phyloP scores from a whole-genome alignment of 768 basidiomycete genomes.

The Boletus rufocinnamomeus region DNA sequence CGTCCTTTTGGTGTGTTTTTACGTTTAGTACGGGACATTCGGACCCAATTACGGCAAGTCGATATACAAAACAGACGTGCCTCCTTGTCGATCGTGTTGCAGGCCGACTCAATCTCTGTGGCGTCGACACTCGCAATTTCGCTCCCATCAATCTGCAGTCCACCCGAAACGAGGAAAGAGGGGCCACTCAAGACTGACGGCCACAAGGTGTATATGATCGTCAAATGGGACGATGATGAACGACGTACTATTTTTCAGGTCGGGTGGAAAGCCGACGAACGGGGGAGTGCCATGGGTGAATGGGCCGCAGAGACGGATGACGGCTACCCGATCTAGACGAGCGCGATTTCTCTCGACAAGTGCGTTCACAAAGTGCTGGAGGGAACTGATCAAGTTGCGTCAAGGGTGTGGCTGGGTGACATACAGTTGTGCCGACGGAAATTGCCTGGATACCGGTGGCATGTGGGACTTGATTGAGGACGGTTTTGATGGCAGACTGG shows the following conservation, averaged over 20 bases:
- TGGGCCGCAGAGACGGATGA: constrained; percentile 62
- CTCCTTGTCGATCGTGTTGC: constrained; percentile 38
- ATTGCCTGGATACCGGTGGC: constrained; percentile 47
- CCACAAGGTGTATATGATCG: background rate
- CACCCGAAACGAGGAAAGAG: constrained; percentile 40
- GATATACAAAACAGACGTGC: constrained; percentile 15
- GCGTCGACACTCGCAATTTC: constrained; percentile 46
- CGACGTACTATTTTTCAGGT: constrained; percentile 33
- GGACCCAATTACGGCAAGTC: background rate
- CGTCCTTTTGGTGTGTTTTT: constrained; percentile 14
- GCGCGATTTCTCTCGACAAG: constrained; percentile 57
- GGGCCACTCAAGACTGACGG: constrained; percentile 31
- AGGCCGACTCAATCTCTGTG: constrained; percentile 48
- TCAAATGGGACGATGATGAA: background rate
- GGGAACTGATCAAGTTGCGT: background rate
- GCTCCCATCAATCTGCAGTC: constrained; percentile 48
- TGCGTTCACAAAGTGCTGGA: constrained; percentile 57
- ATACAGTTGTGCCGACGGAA: constrained; percentile 62
- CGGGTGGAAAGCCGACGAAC: constrained; percentile 51
- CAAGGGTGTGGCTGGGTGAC: background rate
- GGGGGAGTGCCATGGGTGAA: constrained; percentile 61
- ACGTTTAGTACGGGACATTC: constrained; percentile 5
- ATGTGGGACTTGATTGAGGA: constrained; percentile 42
- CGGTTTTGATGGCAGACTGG: constrained; percentile 47
- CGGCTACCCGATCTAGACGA: constrained; percentile 59